Base-by-base conservation (phyloP, 129 eudicot species). In the Helianthus tuberosus region DNA sequence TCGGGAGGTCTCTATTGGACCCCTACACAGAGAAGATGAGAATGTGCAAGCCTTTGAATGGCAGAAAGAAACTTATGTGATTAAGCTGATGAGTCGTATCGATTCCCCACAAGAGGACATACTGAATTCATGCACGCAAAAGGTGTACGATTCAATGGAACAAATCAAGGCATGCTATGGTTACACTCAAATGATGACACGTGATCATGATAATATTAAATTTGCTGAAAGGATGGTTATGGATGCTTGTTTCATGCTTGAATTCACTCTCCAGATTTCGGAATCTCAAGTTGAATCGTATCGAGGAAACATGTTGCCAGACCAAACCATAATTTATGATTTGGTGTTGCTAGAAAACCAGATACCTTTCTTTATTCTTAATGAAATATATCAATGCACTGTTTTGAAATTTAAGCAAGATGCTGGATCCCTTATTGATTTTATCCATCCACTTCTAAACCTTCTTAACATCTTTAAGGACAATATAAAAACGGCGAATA, bases 1-100 rank as follows among this genome's bases (percentile, higher is more conserved):
- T 7, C 50, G 71, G 2, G 51, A 63, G 10, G 72, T 64, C 41
- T 49, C 65, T 17, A 57, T 73, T 12, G 76, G 76, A 16, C 76
- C 76, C 36, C 50, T 71, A 8, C 76, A 71, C 43, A 61, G 5
- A 61, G 32, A 27, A 5, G 43, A 58, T 25, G 5, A 23, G 43
- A 60, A 58, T 13, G 39, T 69, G 64, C 29, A 72, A 72, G 15
- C 20, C 4, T 59, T 73, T n/a, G 39, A 73, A 36, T 20, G 23
- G 23, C 23, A 68, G 13, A 16, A 6, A 0, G 6, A 27, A 41
- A 5, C 46, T 3, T 41, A 5, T 41, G 3, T 41, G 3, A 41
- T 0, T 73, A 15, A 12, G 0, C 70, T 73, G 20, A 44, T 73
- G 67, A 0, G 3, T 27, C 32, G 32, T 2, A 27, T 27, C 32